Conservation (phyloP, 2,329 filamentous ascomycete species). For the Alternaria ethzedia region DNA sequence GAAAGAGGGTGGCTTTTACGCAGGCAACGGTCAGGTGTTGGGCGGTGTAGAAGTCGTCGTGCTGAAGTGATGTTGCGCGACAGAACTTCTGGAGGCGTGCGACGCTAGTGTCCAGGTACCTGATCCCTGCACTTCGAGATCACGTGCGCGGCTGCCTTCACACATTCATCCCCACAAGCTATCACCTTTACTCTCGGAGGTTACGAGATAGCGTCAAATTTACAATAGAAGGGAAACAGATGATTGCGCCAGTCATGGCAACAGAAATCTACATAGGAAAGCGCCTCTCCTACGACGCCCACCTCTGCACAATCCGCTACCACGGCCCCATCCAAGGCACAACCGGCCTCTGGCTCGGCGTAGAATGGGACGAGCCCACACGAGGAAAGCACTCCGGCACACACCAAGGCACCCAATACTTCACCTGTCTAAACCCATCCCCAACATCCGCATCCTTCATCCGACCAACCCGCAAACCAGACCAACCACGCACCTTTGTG, state of each 20-base stretch:
- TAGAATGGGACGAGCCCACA: conserved; percentile 91
- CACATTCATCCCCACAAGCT: neutral
- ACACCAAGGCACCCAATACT: conserved; percentile 68
- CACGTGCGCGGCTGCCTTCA: conserved; percentile 13
- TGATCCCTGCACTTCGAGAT: neutral
- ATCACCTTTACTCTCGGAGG: too few species aligned
- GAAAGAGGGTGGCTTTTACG: neutral
- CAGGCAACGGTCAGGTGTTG: neutral
- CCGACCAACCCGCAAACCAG: conserved; percentile 73
- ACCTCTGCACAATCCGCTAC: conserved; percentile 84
- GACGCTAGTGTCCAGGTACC: conserved; percentile 23
- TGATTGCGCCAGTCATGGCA: conserved; percentile 32
- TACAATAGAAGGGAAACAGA: too few species aligned
- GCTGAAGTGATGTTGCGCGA: conserved; percentile 16
- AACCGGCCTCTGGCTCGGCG: conserved; percentile 82
- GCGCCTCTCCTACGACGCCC: conserved; percentile 78
- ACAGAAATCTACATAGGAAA: conserved; percentile 65
- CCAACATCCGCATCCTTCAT: conserved; percentile 85
- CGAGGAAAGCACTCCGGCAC: conserved; percentile 91
- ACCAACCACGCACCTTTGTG: conserved; percentile 74
- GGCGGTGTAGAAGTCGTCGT: conserved; percentile 4
- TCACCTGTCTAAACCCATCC: conserved; percentile 61
- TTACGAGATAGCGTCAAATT: too few species aligned
- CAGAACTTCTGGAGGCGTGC: conserved; percentile 30
- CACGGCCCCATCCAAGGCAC: conserved; percentile 78